Conservation (phyloP, 1,284 basidiomycete species). For the Stygiomarasmius scandens region DNA sequence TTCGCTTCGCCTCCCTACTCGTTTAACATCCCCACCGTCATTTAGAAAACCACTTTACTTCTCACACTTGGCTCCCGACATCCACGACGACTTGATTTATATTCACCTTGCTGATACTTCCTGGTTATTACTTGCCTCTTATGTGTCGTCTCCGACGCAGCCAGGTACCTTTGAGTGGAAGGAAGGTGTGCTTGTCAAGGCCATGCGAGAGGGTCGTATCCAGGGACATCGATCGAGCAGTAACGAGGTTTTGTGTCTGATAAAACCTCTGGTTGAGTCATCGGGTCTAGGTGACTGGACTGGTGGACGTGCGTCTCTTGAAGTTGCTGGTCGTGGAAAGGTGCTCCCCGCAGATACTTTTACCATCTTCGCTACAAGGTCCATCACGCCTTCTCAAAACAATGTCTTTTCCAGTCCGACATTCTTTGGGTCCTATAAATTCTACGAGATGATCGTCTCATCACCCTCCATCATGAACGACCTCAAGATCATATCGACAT, state of each 20-base stretch:
- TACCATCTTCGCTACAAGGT: slow-evolving; percentile 82
- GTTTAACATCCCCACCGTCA: slow-evolving; percentile 87
- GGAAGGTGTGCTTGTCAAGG: slow-evolving; percentile 91
- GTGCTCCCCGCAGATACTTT: slow-evolving; percentile 79
- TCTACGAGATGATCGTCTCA: slow-evolving; percentile 68
- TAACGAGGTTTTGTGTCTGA: slow-evolving; percentile 82
- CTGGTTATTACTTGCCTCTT: slow-evolving; percentile 91
- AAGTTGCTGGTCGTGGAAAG: slow-evolving; percentile 68
- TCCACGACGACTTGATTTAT: slow-evolving; percentile 67
- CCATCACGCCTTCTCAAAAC: slow-evolving; percentile 47
- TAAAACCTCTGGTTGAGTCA: slow-evolving; percentile 84
- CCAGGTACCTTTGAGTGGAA: slow-evolving; percentile 96
- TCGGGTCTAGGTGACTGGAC: slow-evolving; percentile 76
- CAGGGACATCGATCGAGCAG: slow-evolving; percentile 90
- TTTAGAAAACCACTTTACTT: slow-evolving; percentile 90
- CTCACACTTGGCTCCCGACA: slow-evolving; percentile 74
- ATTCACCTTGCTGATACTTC: slow-evolving; percentile 94
- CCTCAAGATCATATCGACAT: slow-evolving; percentile 68
- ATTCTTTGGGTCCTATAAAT: slow-evolving; percentile 86
- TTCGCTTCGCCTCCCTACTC: slow-evolving; percentile 74
- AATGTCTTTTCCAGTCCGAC: slow-evolving; percentile 52
- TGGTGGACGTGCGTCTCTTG: slow-evolving; percentile 71
- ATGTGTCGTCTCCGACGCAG: slow-evolving; percentile 84
- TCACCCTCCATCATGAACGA: slow-evolving; percentile 70
- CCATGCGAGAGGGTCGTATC: slow-evolving; percentile 93